A percentile compares a stretch with the other conserved stretches of the same genome.
These are phyloP conservation scores for Xylaria sp. DNA, from an alignment of 2,329 filamentous ascomycete genomes.

Conservation along the genomic window DNA sequence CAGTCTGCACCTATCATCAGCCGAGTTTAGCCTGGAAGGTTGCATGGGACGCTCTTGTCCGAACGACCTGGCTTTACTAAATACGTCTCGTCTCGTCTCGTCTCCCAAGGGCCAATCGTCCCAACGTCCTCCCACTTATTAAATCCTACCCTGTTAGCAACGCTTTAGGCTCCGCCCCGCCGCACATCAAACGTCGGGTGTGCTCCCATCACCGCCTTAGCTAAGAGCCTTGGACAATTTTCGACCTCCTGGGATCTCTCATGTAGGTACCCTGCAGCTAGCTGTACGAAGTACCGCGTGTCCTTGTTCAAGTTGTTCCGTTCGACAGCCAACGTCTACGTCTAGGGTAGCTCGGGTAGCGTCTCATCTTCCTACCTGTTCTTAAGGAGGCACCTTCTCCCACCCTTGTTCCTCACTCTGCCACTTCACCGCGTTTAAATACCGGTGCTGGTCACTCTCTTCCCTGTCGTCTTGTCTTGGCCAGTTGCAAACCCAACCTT, in stretches of 20 bases:
- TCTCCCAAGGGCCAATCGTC: too few species aligned
- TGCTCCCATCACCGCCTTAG: background rate
- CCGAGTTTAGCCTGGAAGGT: background rate
- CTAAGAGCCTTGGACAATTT: background rate
- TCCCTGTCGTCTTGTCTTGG: constrained; percentile 18
- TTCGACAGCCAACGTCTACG: background rate
- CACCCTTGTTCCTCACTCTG: constrained; percentile 12
- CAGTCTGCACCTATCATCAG: too few species aligned
- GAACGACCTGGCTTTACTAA: too few species aligned
- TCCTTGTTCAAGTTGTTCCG: background rate
- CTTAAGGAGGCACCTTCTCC: constrained; percentile 8
- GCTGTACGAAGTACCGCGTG: constrained; percentile 10
- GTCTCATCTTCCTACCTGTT: background rate
- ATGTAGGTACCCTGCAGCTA: constrained; percentile 9
- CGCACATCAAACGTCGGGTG: constrained; percentile 4
- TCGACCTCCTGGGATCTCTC: constrained; percentile 3
- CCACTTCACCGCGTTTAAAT: constrained; percentile 7
- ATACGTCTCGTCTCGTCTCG: too few species aligned
- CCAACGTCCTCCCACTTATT: background rate
- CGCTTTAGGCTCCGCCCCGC: background rate
- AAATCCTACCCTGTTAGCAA: background rate
- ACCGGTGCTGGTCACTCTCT: constrained; percentile 9
- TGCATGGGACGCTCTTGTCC: background rate
- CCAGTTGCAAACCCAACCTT: constrained; percentile 10
- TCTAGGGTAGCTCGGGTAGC: constrained; percentile 11